Conservation (phyloP, 1,284 basidiomycete species). For the Melampsora occidentalis region DNA sequence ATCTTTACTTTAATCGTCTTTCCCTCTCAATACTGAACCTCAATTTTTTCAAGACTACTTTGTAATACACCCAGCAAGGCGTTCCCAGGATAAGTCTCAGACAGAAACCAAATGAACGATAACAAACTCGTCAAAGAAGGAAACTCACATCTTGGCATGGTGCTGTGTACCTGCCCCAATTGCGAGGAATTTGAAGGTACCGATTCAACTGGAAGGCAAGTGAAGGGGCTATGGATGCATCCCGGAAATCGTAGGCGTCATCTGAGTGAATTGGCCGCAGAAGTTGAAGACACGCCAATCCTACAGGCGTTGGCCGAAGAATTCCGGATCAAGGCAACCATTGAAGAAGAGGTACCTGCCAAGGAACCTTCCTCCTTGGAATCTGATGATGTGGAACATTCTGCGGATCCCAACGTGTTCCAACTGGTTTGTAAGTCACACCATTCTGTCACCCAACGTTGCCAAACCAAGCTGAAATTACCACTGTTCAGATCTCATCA, state of each 20-base stretch:
- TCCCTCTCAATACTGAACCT: too few species aligned
- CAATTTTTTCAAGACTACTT: too few species aligned
- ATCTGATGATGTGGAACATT: not conserved
- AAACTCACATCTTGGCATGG: not conserved
- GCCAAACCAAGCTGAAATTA: not conserved
- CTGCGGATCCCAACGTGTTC: not conserved
- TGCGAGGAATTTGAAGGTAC: not conserved
- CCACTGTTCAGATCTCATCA: not conserved
- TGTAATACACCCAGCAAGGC: too few species aligned
- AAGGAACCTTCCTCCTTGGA: not conserved
- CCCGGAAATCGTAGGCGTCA: not conserved
- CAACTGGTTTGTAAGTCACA: not conserved
- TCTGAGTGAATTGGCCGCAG: not conserved
- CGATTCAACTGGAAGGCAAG: not conserved
- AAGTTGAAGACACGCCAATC: not conserved
- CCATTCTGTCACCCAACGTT: not conserved
- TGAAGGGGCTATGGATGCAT: not conserved
- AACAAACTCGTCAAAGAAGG: not conserved
- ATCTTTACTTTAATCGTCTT: too few species aligned
- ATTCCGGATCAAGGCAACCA: not conserved
- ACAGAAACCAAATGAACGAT: too few species aligned
- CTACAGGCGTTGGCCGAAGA: not conserved
- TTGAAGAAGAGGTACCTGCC: not conserved
- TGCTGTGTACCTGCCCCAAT: not conserved
- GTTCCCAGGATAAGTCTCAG: too few species aligned